These are phyloP conservation scores for Astrothelium macrocarpum DNA, from an alignment of 495 filamentous ascomycete genomes.

Conservation along the genomic window DNA sequence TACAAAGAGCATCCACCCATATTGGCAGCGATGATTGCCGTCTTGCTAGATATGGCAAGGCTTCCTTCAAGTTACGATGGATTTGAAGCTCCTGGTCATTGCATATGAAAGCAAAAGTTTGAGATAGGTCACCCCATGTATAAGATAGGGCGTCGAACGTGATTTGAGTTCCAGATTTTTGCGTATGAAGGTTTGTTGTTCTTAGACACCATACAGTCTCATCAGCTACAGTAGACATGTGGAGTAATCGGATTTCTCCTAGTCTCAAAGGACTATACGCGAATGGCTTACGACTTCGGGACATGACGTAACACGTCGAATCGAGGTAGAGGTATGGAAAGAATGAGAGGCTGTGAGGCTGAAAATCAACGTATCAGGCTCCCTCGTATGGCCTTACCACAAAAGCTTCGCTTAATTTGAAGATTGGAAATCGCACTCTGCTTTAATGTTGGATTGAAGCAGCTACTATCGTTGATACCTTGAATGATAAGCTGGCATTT, in stretches of 20 bases:
- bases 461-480: too few relatives aligned
- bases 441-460: too few relatives aligned
- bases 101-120: neutral
- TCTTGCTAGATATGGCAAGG: neutral
- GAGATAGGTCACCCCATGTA: neutral
- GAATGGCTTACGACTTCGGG: neutral
- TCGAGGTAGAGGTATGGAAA: neutral
- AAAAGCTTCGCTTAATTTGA: too few relatives aligned
- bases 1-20: constrained; percentile 35
- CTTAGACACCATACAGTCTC: neutral
- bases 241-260: neutral
- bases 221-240: neutral
- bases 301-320: neutral
- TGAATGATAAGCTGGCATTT: too few relatives aligned
- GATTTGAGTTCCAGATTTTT: neutral
- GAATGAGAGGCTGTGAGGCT: neutral
- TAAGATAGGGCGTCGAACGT: neutral
- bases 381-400: too few relatives aligned
- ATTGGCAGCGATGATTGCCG: constrained; percentile 1
- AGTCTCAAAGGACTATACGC: neutral
- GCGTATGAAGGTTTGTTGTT: neutral
- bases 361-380: too few relatives aligned
- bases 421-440: too few relatives aligned
- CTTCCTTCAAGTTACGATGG: neutral
- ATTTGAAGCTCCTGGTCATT: neutral